Conservation (phyloP, 73 alveolate genomes). For the Tetrahymena malaccensis region DNA sequence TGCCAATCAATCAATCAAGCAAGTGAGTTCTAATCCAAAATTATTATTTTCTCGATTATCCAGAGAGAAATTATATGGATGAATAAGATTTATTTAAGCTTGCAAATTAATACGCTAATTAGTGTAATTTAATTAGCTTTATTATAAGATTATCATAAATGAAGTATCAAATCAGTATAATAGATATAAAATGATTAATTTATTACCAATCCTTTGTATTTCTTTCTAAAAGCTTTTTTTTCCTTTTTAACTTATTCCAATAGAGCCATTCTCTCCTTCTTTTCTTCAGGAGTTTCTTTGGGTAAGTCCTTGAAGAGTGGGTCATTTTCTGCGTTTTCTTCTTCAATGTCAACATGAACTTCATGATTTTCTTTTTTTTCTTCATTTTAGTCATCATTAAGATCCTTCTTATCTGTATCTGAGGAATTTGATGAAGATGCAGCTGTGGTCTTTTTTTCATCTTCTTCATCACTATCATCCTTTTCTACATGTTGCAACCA, state of each 20-base stretch:
- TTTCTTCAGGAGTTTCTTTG: conserved; percentile 10
- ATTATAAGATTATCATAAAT: too few species aligned
- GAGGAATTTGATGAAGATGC: neutral
- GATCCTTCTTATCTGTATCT: neutral
- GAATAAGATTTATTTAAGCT: too few species aligned
- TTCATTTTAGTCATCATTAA: conserved; percentile 21
- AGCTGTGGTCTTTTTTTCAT: neutral
- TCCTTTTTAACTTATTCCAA: conserved; percentile 36
- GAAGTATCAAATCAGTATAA: neutral
- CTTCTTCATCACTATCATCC: neutral
- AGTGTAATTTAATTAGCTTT: neutral
- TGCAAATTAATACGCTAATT: neutral
- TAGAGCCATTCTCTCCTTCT: conserved; percentile 9
- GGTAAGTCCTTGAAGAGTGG: neutral
- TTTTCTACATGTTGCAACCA: conserved; percentile 21
- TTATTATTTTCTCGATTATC: too few species aligned
- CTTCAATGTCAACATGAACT: neutral
- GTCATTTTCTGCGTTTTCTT: conserved; percentile 8
- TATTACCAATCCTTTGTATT: conserved; percentile 21
- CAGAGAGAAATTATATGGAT: neutral
- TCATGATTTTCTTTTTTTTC: conserved; percentile 18
- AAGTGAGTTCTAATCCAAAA: neutral
- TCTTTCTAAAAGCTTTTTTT: conserved; percentile 32
- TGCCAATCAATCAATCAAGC: too few species aligned
- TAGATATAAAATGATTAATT: neutral